These are phyloP conservation scores for Aspergillus indologenus DNA, from an alignment of 495 filamentous ascomycete genomes.

Conservation along the genomic window DNA sequence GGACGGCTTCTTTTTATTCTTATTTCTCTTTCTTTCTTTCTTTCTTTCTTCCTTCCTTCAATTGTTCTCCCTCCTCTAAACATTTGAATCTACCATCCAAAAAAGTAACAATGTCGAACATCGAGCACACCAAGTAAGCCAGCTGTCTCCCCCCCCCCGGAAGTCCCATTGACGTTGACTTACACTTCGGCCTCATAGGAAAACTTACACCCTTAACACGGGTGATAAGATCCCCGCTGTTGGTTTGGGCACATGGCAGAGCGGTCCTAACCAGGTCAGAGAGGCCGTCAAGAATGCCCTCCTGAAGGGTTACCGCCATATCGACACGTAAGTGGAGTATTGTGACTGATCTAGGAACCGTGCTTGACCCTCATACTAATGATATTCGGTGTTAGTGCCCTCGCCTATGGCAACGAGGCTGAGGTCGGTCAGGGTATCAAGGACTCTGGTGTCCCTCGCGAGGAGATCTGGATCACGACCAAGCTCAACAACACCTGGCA, in stretches of 20 bases:
- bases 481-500: slow-evolving; percentile 87
- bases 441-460: slow-evolving; percentile 74
- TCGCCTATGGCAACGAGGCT: slow-evolving; percentile 80
- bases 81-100: neutral
- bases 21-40: no score
- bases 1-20: no score
- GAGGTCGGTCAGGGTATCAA: slow-evolving; percentile 78
- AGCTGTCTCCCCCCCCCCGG: slow-evolving; percentile 6
- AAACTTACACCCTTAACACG: slow-evolving; percentile 75
- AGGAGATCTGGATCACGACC: slow-evolving; percentile 82
- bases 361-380: neutral
- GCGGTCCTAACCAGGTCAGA: slow-evolving; percentile 59
- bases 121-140: slow-evolving; percentile 42
- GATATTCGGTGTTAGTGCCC: slow-evolving; percentile 46
- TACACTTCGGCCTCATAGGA: slow-evolving; percentile 29
- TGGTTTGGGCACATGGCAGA: slow-evolving; percentile 83
- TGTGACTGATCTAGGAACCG: neutral
- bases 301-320: slow-evolving; percentile 67
- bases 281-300: slow-evolving; percentile 75
- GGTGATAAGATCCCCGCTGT: slow-evolving; percentile 76
- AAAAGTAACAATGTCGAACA: slow-evolving; percentile 36
- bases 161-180: neutral
- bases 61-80: neutral
- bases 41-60: neutral
- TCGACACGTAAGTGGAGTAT: slow-evolving; percentile 51